Conservation (phyloP, 768 basidiomycete species). For the Russula compacta region DNA sequence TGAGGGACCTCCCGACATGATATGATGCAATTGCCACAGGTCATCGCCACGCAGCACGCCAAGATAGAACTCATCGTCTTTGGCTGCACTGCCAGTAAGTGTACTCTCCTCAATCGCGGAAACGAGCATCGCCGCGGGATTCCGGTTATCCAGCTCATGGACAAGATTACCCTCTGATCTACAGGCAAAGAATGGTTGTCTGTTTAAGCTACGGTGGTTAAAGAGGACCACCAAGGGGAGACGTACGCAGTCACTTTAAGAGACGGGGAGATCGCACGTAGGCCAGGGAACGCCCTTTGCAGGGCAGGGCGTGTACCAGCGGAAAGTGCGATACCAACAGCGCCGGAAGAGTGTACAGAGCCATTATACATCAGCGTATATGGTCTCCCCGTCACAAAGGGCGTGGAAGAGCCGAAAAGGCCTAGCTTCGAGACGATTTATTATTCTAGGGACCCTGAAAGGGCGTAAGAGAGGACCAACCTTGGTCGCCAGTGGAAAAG, state of each 20-base stretch:
- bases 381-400: conserved; percentile 68
- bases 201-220: background rate
- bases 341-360: conserved; percentile 50
- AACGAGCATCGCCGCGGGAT: conserved; percentile 55
- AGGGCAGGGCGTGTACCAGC: conserved; percentile 11
- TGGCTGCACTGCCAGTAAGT: conserved; percentile 16
- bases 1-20: conserved; percentile 65
- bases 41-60: conserved; percentile 3
- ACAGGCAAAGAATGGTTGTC: background rate
- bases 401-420: conserved; percentile 63
- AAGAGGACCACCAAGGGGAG: background rate
- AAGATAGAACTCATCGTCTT: conserved; percentile 9
- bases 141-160: conserved; percentile 43
- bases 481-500: conserved; percentile 40
- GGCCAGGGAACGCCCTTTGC: conserved; percentile 31
- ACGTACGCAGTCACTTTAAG: conserved; percentile 44
- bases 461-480: conserved; percentile 28
- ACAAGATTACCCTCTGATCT: conserved; percentile 72
- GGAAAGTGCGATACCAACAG: conserved; percentile 51
- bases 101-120: conserved; percentile 40
- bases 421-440: conserved; percentile 40
- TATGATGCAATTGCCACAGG: conserved; percentile 24
- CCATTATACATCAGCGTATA: conserved; percentile 58
- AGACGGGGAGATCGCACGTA: conserved; percentile 35
- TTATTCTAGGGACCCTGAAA: background rate